These are phyloP conservation scores for Drechslerella dactyloides DNA, from an alignment of 2,329 filamentous ascomycete genomes.

Conservation along the genomic window DNA sequence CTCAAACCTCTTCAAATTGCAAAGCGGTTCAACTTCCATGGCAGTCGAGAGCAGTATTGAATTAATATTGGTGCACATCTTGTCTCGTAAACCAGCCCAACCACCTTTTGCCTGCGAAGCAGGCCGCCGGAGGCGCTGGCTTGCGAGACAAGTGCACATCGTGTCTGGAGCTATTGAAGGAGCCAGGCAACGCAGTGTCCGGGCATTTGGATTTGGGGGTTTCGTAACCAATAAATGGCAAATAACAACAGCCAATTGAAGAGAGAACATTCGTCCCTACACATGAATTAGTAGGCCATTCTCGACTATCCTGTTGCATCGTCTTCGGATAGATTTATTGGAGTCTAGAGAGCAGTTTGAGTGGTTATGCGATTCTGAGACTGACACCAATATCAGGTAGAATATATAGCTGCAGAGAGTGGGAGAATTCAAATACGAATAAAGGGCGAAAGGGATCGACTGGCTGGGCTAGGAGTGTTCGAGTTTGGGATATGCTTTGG, in stretches of 20 bases:
- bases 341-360: neutral
- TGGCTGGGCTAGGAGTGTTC: no score
- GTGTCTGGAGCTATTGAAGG: constrained; percentile 55
- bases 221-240: constrained; percentile 58
- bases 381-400: neutral
- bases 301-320: constrained; percentile 60
- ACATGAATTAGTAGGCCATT: constrained; percentile 61
- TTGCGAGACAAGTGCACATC: no score
- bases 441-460: no score
- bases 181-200: constrained; percentile 59
- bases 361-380: constrained; percentile 1
- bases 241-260: constrained; percentile 56
- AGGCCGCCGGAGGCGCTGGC: no score
- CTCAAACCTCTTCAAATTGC: constrained; percentile 57
- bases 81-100: no score
- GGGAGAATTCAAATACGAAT: no score
- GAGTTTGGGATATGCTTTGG: no score
- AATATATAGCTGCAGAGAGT: neutral
- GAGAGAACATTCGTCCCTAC: constrained; percentile 58
- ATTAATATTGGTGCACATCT: no score
- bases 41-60: no score
- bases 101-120: no score
- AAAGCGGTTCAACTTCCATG: no score
- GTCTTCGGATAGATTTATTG: constrained; percentile 59
- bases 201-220: constrained; percentile 59